Base-by-base conservation (phyloP, 1,284 basidiomycete genomes). In the Malassezia furfur region DNA sequence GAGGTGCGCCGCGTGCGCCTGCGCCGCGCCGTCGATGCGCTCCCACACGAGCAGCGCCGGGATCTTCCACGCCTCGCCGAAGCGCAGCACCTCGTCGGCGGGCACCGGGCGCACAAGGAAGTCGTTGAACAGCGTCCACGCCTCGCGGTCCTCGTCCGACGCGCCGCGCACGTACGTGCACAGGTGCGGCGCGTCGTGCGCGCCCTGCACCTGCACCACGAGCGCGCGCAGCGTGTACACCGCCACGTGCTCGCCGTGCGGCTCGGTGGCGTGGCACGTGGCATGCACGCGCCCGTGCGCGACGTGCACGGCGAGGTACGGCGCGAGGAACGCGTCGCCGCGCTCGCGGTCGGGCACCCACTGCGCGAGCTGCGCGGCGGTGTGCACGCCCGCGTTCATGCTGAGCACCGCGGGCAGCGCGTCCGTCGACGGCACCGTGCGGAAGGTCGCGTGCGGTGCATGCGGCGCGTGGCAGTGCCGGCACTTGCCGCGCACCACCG, bases 101-200 rank as follows among this genome's bases (percentile, higher is more conserved):
- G 84, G 78, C 25, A 96, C 82, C 51, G 86, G 86, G 43, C 81
- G 81, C 5, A 98, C 94, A 2, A 86, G 80, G 72, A 99, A 98
- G 74, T 98, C 93, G 72, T 99, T 98, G 82, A 98, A 98, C 55
- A 98, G 77, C 70, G 87, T 85, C 93, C 93, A 98, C 15, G 41
- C 49, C 4, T 50, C 50, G 17, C 40, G 40, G 11, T 40, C 41
- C n/a, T 22, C 53, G 15, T n/a, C 25, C 48, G 84, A 82, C 0
- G 86, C 84, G 9, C 88, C 85, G 84, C 86, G 88, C 38, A 91
- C 81, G 50, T 94, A 82, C 0, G 90, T 85, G n/a, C 93, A 85
- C 19, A 96, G 80, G 76, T 98, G 93, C 0, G 88, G 84, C 30
- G 81, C 81, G 43, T 83, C 83, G 44, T 85, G 84, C 56, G 87